A percentile compares a stretch with the other conserved stretches of the same genome.
Conservation (phyloP, 1,284 basidiomycete species). For the Fomitopsis pinicola region DNA sequence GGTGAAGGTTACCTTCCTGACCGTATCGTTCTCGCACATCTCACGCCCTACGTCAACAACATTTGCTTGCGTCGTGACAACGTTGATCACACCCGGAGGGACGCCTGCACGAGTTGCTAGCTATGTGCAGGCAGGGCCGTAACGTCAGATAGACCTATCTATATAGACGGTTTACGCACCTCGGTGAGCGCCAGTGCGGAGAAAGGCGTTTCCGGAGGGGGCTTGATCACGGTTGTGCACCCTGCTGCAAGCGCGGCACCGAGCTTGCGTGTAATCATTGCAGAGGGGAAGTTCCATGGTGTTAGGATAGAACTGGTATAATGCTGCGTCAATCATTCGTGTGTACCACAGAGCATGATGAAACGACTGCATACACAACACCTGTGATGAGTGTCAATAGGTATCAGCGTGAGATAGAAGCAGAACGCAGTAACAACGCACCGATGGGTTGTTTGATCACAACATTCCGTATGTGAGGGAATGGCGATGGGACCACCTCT, state of each 20-base stretch:
- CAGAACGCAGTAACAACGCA: slow-evolving; percentile 27
- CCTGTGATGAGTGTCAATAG: slow-evolving; percentile 28
- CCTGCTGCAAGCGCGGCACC: slow-evolving; percentile 91
- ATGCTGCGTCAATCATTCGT: neutral
- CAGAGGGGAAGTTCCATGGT: slow-evolving; percentile 93
- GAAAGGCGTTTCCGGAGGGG: slow-evolving; percentile 94
- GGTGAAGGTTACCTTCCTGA: slow-evolving; percentile 94
- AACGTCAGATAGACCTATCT: neutral
- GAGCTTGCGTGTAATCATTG: slow-evolving; percentile 90
- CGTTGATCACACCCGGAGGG: slow-evolving; percentile 93
- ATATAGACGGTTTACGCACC: slow-evolving; percentile 33
- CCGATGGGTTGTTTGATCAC: slow-evolving; percentile 96
- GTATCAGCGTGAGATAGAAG: neutral
- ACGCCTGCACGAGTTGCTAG: slow-evolving; percentile 85
- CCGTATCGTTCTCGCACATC: slow-evolving; percentile 69
- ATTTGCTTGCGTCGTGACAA: slow-evolving; percentile 85
- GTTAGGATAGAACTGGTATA: slow-evolving; percentile 68
- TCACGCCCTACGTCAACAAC: slow-evolving; percentile 79
- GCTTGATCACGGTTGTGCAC: slow-evolving; percentile 95
- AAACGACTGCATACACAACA: slow-evolving; percentile 46
- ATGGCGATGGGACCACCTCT: slow-evolving; percentile 82
- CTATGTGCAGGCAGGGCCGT: slow-evolving; percentile 29
- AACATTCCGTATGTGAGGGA: slow-evolving; percentile 75
- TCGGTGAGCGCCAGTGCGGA: slow-evolving; percentile 87
- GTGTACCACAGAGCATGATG: neutral